Percentiles rank a stretch among this genome's conserved stretches.
Conservation (phyloP, 495 filamentous ascomycete genomes). For the Penicillium antarcticum region DNA sequence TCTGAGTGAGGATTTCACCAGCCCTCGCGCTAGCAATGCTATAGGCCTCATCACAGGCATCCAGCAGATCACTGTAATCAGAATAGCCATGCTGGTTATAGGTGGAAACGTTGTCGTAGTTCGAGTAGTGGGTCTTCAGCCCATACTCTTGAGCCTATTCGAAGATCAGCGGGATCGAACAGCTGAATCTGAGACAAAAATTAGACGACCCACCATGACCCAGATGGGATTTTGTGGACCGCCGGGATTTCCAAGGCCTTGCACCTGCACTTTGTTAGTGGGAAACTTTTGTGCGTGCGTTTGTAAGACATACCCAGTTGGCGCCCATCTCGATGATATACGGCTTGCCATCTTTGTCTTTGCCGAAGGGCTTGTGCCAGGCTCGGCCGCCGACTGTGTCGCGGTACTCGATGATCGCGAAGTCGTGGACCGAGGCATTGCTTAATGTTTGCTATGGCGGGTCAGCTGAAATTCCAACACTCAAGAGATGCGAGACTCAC, state of each 20-base stretch:
- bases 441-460: constrained; percentile 55
- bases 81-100: constrained; percentile 54
- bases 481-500: constrained; percentile 26
- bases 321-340: constrained; percentile 66
- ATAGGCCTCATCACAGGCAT: constrained; percentile 52
- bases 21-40: constrained; percentile 50
- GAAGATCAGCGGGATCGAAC: background rate
- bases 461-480: background rate
- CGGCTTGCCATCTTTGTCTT: constrained; percentile 44
- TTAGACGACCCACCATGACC: constrained; percentile 44
- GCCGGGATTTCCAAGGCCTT: constrained; percentile 57
- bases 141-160: constrained; percentile 57
- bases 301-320: constrained; percentile 53
- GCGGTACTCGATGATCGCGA: constrained; percentile 67
- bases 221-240: constrained; percentile 69
- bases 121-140: constrained; percentile 58
- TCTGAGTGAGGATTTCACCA: constrained; percentile 54
- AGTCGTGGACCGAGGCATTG: constrained; percentile 63
- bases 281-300: background rate
- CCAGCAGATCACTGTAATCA: constrained; percentile 50
- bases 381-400: constrained; percentile 62
- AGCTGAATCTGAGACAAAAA: background rate
- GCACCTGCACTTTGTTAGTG: constrained; percentile 37
- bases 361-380: constrained; percentile 56
- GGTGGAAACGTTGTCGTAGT: constrained; percentile 59